Evolutionary conservation across 768 basidiomycete genomes (phyloP).

Genomic region (Ramaria sp.): DNA sequence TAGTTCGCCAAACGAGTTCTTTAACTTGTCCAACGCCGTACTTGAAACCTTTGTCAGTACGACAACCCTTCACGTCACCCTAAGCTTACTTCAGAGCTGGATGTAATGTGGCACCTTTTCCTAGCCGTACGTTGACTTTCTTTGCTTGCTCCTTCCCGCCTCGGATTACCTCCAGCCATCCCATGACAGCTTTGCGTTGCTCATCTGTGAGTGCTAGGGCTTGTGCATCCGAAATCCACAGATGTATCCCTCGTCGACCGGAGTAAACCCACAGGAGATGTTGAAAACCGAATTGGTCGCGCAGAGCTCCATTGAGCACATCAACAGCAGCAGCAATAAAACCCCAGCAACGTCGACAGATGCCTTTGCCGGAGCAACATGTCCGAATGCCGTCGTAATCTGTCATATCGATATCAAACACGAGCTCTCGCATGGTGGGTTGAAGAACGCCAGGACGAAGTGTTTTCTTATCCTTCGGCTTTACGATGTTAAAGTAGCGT

Average conservation of each 20-base stretch:
- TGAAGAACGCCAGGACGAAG: constrained; percentile 56
- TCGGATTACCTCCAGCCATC: constrained; percentile 74
- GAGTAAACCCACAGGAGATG: constrained; percentile 98
- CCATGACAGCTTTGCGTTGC: constrained; percentile 77
- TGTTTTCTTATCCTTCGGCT: constrained; percentile 89
- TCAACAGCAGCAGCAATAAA: constrained; percentile 90
- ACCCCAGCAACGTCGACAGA: constrained; percentile 89
- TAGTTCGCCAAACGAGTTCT: constrained; percentile 46
- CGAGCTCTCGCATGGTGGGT: constrained; percentile 80
- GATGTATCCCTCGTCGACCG: constrained; percentile 94
- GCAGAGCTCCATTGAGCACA: constrained; percentile 67
- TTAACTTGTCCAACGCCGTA: constrained; percentile 38
- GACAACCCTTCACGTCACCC: constrained; percentile 5
- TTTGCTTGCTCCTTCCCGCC: constrained; percentile 74
- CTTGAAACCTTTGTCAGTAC: constrained; percentile 19
- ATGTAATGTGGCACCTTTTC: constrained; percentile 36
- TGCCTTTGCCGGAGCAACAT: constrained; percentile 84
- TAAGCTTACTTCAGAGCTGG: constrained; percentile 58
- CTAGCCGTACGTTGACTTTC: constrained; percentile 61
- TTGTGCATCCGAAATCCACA: constrained; percentile 88
- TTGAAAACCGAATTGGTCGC: constrained; percentile 84
- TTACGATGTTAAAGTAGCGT: background rate
- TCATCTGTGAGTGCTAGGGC: constrained; percentile 90
- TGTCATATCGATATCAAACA: constrained; percentile 99
- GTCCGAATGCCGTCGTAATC: constrained; percentile 95